phyloP scores from a whole-genome alignment of 1,139 yeast genomes.

The Nakaseomyces uthaithaninus region DNA sequence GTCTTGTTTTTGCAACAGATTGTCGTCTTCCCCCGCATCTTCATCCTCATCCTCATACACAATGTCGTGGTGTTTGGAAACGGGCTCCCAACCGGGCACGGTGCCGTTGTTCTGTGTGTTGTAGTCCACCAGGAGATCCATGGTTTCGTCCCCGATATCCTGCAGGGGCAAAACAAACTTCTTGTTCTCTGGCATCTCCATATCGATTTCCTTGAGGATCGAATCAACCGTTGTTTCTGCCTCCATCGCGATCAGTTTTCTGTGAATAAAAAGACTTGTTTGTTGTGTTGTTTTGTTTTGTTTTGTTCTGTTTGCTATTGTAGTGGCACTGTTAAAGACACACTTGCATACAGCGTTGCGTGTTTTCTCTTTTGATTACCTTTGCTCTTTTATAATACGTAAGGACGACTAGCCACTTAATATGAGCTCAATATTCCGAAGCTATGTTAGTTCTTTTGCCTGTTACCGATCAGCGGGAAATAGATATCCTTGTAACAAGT shows the following conservation, averaged over 20 bases:
- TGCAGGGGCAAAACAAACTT: conserved; percentile 16
- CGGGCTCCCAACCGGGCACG: background rate
- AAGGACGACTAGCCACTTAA: no score
- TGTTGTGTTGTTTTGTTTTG: no score
- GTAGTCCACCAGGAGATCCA: conserved; percentile 26
- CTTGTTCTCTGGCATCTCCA: conserved; percentile 13
- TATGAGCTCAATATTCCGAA: no score
- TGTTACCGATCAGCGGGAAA: no score
- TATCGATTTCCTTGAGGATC: conserved; percentile 19
- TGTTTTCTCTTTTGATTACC: no score
- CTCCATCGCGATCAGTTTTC: conserved; percentile 5
- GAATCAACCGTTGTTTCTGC: conserved; percentile 18
- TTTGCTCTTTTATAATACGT: no score
- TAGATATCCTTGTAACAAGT: no score
- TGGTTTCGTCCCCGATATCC: conserved; percentile 29
- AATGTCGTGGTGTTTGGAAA: background rate
- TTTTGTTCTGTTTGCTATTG: no score
- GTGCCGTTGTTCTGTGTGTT: conserved; percentile 15
- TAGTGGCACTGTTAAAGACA: no score
- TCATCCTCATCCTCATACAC: background rate
- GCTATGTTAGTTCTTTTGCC: no score
- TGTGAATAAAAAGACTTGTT: no score
- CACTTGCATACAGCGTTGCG: no score
- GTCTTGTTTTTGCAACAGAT: background rate
- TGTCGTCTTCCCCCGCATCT: background rate